Evolutionary conservation across 148 eudicot genomes (phyloP).

Genomic region (Silene conica): DNA sequence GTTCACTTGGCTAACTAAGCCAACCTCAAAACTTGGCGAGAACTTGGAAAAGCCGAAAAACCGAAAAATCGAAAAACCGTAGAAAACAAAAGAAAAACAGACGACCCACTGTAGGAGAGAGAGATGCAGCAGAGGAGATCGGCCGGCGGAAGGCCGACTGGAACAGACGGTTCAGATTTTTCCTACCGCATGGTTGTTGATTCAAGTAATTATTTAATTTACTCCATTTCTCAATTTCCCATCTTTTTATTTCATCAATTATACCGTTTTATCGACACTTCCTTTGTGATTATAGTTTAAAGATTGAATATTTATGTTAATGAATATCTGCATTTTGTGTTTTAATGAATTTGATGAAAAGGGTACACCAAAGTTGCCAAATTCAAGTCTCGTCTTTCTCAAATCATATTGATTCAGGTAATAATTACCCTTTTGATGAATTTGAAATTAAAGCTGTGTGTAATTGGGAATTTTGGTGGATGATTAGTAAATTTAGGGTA

Average conservation of each 20-base stretch:
- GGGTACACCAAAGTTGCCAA: constrained; percentile 79
- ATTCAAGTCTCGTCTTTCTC: constrained; percentile 50
- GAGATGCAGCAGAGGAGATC: constrained; percentile 63
- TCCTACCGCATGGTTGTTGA: constrained; percentile 94
- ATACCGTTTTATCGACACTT: neutral
- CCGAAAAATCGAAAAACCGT: no score
- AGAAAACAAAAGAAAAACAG: neutral
- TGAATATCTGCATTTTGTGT: constrained; percentile 9
- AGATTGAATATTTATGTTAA: neutral
- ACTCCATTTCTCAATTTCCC: neutral
- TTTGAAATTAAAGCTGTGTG: neutral
- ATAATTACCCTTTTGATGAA: neutral
- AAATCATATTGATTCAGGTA: constrained; percentile 51
- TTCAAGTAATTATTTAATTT: constrained; percentile 35
- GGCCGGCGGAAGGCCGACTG: constrained; percentile 56
- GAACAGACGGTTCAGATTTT: constrained; percentile 90
- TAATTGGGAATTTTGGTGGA: neutral
- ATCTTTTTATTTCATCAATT: neutral
- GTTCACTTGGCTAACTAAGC: neutral
- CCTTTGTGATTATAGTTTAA: neutral
- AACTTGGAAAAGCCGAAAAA: neutral
- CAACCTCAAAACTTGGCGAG: neutral
- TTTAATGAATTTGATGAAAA: constrained; percentile 20
- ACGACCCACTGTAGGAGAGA: constrained; percentile 7
- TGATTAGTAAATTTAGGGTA: neutral